Conservation (phyloP, 176 grass and related monocot species). For the Bothriochloa decipiens region DNA sequence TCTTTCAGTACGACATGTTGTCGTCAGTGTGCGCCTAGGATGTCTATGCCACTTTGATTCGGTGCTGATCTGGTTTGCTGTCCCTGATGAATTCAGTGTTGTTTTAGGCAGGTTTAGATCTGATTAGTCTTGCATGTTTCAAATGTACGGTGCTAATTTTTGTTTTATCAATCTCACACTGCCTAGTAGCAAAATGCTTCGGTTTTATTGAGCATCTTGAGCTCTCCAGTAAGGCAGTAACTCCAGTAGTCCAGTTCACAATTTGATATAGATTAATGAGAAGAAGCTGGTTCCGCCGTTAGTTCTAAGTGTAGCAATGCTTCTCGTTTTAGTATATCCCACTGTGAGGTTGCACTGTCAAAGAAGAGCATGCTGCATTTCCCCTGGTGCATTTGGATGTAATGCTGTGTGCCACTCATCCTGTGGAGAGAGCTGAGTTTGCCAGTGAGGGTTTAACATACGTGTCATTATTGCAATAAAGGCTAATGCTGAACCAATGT, state of each 20-base stretch:
- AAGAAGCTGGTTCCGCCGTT: background rate
- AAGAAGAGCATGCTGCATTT: background rate
- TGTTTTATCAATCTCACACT: background rate
- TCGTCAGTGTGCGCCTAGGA: background rate
- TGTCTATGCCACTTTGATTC: constrained; percentile 18
- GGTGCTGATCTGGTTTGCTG: background rate
- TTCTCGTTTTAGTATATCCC: background rate
- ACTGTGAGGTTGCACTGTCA: background rate
- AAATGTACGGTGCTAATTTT: background rate
- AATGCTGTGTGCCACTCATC: background rate
- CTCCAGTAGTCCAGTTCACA: background rate
- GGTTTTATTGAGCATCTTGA: background rate
- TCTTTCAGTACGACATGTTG: background rate
- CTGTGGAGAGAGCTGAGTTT: constrained; percentile 15
- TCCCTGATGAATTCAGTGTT: background rate
- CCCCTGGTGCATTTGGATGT: constrained; percentile 3
- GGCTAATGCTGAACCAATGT: background rate
- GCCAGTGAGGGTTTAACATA: background rate
- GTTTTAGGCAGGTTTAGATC: constrained; percentile 2
- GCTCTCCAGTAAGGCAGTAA: background rate
- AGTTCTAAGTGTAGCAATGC: background rate
- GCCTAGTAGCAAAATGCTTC: background rate
- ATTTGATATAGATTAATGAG: background rate
- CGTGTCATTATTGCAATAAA: background rate
- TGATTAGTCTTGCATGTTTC: background rate